These are phyloP conservation scores for Tylopilus balloui DNA, from an alignment of 768 basidiomycete species.

Conservation along the genomic window DNA sequence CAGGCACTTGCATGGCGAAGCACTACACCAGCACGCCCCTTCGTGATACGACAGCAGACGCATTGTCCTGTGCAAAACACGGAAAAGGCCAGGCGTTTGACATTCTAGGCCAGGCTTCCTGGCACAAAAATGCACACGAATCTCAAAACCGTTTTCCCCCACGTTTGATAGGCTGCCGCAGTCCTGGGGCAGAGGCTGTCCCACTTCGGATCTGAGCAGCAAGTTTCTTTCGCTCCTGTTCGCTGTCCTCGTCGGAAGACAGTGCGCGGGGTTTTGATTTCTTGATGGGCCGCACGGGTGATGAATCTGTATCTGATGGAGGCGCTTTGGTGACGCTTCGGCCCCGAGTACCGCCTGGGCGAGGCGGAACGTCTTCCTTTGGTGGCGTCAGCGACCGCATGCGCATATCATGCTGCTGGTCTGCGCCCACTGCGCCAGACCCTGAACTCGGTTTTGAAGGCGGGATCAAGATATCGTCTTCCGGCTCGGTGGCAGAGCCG, in stretches of 20 bases:
- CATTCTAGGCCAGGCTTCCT: not conserved
- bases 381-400: conserved; percentile 23
- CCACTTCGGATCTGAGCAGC: conserved; percentile 41
- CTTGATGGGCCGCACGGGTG: conserved; percentile 51
- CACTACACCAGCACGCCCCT: not conserved
- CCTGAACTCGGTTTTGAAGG: not conserved
- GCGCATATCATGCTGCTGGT: conserved; percentile 13
- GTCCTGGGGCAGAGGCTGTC: conserved; percentile 42
- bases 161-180: conserved; percentile 71
- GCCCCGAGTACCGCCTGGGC: conserved; percentile 16
- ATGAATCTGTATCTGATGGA: conserved; percentile 45
- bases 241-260: conserved; percentile 57
- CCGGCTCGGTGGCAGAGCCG: conserved; percentile 30
- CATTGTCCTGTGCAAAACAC: not conserved
- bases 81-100: not conserved
- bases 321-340: conserved; percentile 24
- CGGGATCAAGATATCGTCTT: conserved; percentile 13
- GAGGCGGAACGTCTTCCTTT: conserved; percentile 5
- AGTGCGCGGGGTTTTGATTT: conserved; percentile 35
- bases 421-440: conserved; percentile 1
- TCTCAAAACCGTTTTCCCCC: conserved; percentile 69
- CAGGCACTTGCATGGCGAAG: conserved; percentile 2
- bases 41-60: conserved; percentile 9
- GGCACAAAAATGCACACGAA: not conserved
- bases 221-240: conserved; percentile 44